Evolutionary conservation across 306 rosid genomes (phyloP).

Genomic region (Cotoneaster glaucophyllus): DNA sequence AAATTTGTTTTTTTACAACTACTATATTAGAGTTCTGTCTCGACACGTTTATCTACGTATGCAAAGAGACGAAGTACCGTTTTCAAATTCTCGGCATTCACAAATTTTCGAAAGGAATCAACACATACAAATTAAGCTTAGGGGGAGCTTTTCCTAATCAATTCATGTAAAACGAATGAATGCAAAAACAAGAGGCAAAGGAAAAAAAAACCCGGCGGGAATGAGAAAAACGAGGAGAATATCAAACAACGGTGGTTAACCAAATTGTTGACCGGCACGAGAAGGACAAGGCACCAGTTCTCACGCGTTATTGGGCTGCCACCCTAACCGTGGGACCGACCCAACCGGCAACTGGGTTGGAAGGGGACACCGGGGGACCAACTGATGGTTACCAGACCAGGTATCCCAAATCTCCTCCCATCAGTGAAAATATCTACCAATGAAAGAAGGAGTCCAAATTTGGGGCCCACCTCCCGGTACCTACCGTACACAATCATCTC

Average conservation of each 20-base stretch:
- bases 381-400: neutral
- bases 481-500: neutral
- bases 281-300: conserved; percentile 4
- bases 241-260: neutral
- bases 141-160: neutral
- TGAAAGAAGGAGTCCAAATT: neutral
- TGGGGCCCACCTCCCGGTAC: conserved; percentile 20
- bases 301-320: conserved; percentile 24
- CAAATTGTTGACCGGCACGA: conserved; percentile 1
- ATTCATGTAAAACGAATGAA: neutral
- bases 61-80: too few relatives aligned
- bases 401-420: neutral
- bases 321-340: conserved; percentile 7
- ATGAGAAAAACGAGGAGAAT: neutral
- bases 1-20: too few relatives aligned
- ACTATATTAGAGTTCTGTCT: too few relatives aligned
- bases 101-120: too few relatives aligned
- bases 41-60: too few relatives aligned
- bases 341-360: conserved; percentile 44
- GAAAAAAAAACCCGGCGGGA: neutral
- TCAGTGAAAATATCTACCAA: neutral
- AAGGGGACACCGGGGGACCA: conserved; percentile 41
- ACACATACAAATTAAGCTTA: too few relatives aligned
- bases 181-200: neutral
- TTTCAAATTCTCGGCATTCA: too few relatives aligned